Base-by-base conservation (phyloP, 169 alveolate genomes). In the Cryptosporidium ryanae region DNA sequence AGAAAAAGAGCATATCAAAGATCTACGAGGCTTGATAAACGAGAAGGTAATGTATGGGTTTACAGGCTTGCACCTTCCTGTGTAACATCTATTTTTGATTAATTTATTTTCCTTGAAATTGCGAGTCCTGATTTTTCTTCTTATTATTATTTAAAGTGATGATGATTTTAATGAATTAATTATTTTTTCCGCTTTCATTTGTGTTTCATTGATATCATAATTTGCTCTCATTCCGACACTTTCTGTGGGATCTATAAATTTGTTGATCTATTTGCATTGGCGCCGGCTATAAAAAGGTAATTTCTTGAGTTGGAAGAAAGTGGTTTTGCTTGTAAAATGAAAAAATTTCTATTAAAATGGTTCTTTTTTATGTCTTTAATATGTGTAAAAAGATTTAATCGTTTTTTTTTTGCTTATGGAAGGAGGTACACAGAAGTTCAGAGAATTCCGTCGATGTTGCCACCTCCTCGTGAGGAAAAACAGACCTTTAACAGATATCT, bases 31-130 rank as follows among this genome's bases (percentile, higher is more conserved):
- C 84, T 94, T 18, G 96, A 94, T 66, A 84, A 95, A 34, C 54
- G 97, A 38, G 83, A 96, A 52, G 97, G 97, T 0, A 94, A 95
- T 76, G 97, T 95, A 10, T 94, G 91, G 82, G 96, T 93, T 29
- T 93, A 94, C 82, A 66, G 94, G 13, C 93, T 93, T 21, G 96
- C 96, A 18, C 96, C 96, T 27, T 94, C 95, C 3, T 90, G 92
- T 64, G 64, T 93, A 15, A 82, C 92, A 31, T 84, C 96, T 2
- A 82, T 91, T 52, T 91, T 92, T 34, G 93, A 90, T 65, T 90
- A 84, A 44, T 1, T 4, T 57, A 43, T 17, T n/a, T 4, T 48
- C n/a, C n/a, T n/a, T 15, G 12, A 25, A 61, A 25, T 3, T 23
- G 0, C 13, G 27, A 52, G 13, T 5, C 27, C 3, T 12, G 1